These are phyloP conservation scores for Neurospora terricola DNA, from an alignment of 495 filamentous ascomycete genomes.

Conservation along the genomic window DNA sequence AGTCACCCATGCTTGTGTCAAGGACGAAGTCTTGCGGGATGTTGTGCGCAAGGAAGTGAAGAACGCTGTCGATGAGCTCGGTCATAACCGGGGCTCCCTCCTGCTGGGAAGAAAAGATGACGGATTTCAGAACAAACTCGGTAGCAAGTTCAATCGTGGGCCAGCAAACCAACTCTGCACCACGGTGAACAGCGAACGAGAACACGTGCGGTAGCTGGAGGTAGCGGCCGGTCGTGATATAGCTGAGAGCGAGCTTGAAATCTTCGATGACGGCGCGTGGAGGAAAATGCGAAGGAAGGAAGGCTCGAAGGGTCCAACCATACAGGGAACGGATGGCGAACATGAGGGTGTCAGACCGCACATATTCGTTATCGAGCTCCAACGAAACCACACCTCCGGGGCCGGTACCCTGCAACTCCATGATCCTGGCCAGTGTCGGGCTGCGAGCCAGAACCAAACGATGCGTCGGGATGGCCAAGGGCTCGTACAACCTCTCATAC, in stretches of 20 bases:
- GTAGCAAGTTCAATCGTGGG: conserved; percentile 42
- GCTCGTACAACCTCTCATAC: conserved; percentile 25
- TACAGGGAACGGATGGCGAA: conserved; percentile 40
- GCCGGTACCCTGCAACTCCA: conserved; percentile 11
- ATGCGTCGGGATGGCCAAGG: conserved; percentile 36
- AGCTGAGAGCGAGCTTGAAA: conserved; percentile 40
- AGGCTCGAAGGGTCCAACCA: conserved; percentile 21
- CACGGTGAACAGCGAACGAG: conserved; percentile 35
- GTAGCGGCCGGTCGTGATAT: conserved; percentile 41
- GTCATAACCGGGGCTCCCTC: conserved; percentile 1
- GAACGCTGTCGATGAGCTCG: conserved; percentile 25
- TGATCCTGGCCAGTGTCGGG: conserved; percentile 22
- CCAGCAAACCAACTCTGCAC: conserved; percentile 39
- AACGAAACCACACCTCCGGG: conserved; percentile 28
- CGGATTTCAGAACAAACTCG: conserved; percentile 22
- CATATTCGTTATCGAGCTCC: conserved; percentile 35
- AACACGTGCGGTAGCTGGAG: conserved; percentile 36
- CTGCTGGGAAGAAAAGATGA: conserved; percentile 15
- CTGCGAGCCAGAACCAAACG: conserved; percentile 44
- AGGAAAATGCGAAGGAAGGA: conserved; percentile 9
- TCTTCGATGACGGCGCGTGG: conserved; percentile 25
- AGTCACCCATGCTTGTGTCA: conserved; percentile 30
- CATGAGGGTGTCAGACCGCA: conserved; percentile 39
- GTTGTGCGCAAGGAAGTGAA: conserved; percentile 35
- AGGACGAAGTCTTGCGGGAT: conserved; percentile 42